A percentile compares a stretch with the other conserved stretches of the same genome.
phyloP scores from a whole-genome alignment of 306 rosid species.

The Cercis canadensis region DNA sequence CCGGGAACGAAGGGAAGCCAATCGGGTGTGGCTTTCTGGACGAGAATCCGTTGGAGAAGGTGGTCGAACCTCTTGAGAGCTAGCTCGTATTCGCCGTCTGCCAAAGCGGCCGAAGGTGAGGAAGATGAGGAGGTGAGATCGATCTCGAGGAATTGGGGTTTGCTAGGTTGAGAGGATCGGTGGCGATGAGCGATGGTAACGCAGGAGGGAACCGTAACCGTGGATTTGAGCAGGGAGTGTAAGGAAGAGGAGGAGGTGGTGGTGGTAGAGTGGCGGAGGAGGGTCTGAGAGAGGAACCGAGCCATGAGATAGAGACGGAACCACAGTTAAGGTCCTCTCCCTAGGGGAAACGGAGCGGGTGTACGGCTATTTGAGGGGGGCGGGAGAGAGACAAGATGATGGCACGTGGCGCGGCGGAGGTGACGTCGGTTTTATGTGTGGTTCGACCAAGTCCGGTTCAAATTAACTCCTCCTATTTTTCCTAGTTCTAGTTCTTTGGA shows the following conservation, averaged over 20 bases:
- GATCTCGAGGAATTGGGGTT: constrained; percentile 46
- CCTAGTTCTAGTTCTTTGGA: too few species aligned
- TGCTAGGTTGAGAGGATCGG: constrained; percentile 45
- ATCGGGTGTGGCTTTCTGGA: constrained; percentile 63
- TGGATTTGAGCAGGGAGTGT: background rate
- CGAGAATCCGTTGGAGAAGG: constrained; percentile 52
- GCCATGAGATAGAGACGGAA: constrained; percentile 42
- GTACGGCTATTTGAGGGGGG: too few species aligned
- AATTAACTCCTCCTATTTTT: too few species aligned
- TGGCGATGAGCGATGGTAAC: constrained; percentile 9
- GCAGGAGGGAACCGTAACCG: background rate
- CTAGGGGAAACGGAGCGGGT: too few species aligned
- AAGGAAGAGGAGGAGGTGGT: background rate
- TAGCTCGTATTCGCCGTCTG: constrained; percentile 45
- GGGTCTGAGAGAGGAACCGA: constrained; percentile 41
- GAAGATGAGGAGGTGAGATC: constrained; percentile 50
- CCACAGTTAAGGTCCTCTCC: too few species aligned
- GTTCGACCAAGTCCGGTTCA: too few species aligned
- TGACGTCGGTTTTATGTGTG: too few species aligned
- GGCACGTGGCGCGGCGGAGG: too few species aligned
- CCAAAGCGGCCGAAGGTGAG: constrained; percentile 18
- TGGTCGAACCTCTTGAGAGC: constrained; percentile 62
- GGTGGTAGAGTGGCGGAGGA: constrained; percentile 27
- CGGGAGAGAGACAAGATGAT: too few species aligned
- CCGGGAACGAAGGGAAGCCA: constrained; percentile 84